Percentiles rank a stretch among this genome's conserved stretches.
phyloP scores from a whole-genome alignment of 176 grass and related monocot species.

The Carex kokanica region DNA sequence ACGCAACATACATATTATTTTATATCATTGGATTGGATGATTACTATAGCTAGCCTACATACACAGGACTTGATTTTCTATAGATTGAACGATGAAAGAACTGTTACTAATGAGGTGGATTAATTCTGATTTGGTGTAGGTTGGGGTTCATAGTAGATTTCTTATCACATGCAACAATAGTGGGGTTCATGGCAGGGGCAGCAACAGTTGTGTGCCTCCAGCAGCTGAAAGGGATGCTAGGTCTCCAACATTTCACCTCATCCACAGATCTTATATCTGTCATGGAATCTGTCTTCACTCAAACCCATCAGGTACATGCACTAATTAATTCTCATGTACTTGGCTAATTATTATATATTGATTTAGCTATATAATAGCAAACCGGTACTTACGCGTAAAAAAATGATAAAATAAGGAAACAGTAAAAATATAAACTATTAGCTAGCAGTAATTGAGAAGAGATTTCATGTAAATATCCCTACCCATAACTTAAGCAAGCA shows the following conservation, averaged over 20 bases:
- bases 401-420: not conserved
- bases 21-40: not conserved
- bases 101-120: not conserved
- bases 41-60: not conserved
- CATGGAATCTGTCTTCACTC: conserved; percentile 76
- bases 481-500: too few relatives aligned
- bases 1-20: not conserved
- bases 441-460: too few relatives aligned
- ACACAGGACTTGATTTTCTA: not conserved
- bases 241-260: conserved; percentile 73
- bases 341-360: not conserved
- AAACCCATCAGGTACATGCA: conserved; percentile 59
- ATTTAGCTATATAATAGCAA: too few relatives aligned
- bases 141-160: conserved; percentile 95
- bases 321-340: not conserved
- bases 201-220: conserved; percentile 94
- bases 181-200: conserved; percentile 93
- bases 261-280: conserved; percentile 84
- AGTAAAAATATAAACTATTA: not conserved
- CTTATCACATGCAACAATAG: conserved; percentile 81
- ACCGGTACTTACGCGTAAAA: not conserved
- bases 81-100: not conserved
- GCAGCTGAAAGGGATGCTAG: conserved; percentile 88
- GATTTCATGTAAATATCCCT: too few relatives aligned
- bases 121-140: conserved; percentile 30